Base-by-base conservation (phyloP, 192 early-diverging fungal species). In the Podila verticillata region DNA sequence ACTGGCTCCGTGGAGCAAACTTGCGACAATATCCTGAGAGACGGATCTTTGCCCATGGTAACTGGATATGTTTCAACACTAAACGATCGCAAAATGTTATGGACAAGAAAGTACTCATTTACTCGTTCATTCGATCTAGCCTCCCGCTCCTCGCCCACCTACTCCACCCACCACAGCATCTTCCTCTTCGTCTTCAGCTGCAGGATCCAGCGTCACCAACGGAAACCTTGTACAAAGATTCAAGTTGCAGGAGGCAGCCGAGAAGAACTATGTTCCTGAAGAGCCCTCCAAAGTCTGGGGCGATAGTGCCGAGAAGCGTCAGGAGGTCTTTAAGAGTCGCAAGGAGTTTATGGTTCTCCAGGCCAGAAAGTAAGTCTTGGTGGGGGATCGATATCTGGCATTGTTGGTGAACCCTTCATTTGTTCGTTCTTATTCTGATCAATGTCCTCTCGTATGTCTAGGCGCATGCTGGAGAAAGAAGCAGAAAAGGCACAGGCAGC, bases 1-100 rank as follows among this genome's bases (percentile, higher is more conserved):
- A 95, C 93, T 17, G 93, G 95, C n/a, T 93, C 92, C 13, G 92
- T 94, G 24, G 91, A 93, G 57, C 85, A 89, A 59, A 95, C 93
- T 22, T 92, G 91, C 62, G 93, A 96, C 66, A 93, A 94, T 75
- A 92, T 93, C 54, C 83, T 95, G 32, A 86, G 89, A 32, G 87
- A 94, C 34, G 83, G 84, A 12, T 51, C 66, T 7, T 73, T 91
- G 30, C 88, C 88, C 29, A 71, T 90, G 87, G 89, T 90, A 86
- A 36, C 36, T 60, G 57, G 65, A 69, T 10, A 65, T 12, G 15
- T 54, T 19, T 54, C n/a, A 54, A 26, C 6, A n/a, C 4, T 19
- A 26, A 17, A 17, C 20, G n/a, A 54, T 5, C 51, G 49, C 17
- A 28, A 56, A 57, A 65, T 57, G 19, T 80, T 35, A 51, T 28